Evolutionary conservation across 768 basidiomycete species (phyloP).

Genomic region (Amylocystis lapponica): DNA sequence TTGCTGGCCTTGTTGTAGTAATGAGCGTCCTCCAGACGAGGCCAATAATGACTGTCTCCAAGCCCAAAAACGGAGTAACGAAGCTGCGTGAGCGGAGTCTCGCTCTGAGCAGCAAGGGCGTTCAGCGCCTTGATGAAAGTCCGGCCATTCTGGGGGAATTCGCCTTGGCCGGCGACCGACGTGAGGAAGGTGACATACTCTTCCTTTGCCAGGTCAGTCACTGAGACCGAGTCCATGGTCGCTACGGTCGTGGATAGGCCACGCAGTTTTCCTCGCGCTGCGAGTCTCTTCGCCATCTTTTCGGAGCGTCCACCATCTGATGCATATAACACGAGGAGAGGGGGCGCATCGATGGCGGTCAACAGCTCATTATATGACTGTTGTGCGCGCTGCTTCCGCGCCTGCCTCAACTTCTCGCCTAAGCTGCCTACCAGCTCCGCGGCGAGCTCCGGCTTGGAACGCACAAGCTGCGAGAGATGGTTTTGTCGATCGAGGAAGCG

Average conservation of each 20-base stretch:
- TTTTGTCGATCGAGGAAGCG: slow-evolving; percentile 95
- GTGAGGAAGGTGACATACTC: slow-evolving; percentile 79
- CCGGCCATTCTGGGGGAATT: slow-evolving; percentile 94
- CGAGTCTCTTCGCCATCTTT: slow-evolving; percentile 88
- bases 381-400: slow-evolving; percentile 74
- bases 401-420: slow-evolving; percentile 80
- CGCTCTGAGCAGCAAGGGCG: slow-evolving; percentile 52
- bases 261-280: slow-evolving; percentile 74
- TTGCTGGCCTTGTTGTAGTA: slow-evolving; percentile 97
- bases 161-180: slow-evolving; percentile 94
- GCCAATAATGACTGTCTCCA: slow-evolving; percentile 99
- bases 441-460: slow-evolving; percentile 74
- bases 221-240: slow-evolving; percentile 74
- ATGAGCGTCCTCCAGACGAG: slow-evolving; percentile 90
- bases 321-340: slow-evolving; percentile 85
- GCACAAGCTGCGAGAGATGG: slow-evolving; percentile 90
- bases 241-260: slow-evolving; percentile 72
- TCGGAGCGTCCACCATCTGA: slow-evolving; percentile 96
- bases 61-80: slow-evolving; percentile 86
- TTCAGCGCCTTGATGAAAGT: slow-evolving; percentile 84
- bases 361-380: slow-evolving; percentile 82
- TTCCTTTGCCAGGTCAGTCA: slow-evolving; percentile 63
- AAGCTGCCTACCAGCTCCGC: slow-evolving; percentile 77
- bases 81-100: slow-evolving; percentile 55
- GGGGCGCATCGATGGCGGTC: slow-evolving; percentile 81